A percentile compares a stretch with the other conserved stretches of the same genome.
These are phyloP conservation scores for Pseudogymnoascus sp. DNA, from an alignment of 2,329 filamentous ascomycete genomes.

Conservation along the genomic window DNA sequence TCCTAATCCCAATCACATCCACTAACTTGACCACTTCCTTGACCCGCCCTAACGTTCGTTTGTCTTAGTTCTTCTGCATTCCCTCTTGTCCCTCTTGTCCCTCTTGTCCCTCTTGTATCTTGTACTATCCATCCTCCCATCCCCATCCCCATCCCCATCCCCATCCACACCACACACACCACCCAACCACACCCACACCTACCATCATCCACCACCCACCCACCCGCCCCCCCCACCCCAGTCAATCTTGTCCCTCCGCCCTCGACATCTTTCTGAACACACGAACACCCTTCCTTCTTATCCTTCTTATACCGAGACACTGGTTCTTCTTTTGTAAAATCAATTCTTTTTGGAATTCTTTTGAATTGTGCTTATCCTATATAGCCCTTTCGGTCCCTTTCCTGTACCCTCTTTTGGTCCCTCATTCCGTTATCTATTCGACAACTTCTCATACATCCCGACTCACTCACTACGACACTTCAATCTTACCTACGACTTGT, in stretches of 20 bases:
- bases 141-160: too few relatives aligned
- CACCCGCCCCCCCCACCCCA: background rate
- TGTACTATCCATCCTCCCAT: background rate
- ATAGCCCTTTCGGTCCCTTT: slow-evolving; percentile 26
- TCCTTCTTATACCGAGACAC: slow-evolving; percentile 27
- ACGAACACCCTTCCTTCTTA: background rate
- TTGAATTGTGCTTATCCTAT: slow-evolving; percentile 27
- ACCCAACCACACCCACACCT: background rate
- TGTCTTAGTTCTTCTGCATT: background rate
- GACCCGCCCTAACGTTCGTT: slow-evolving; percentile 6
- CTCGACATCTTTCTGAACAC: slow-evolving; percentile 21
- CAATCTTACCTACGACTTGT: slow-evolving; percentile 27
- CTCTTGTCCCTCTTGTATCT: background rate
- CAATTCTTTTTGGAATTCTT: slow-evolving; percentile 27
- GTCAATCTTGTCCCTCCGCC: slow-evolving; percentile 10
- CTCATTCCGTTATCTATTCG: slow-evolving; percentile 24
- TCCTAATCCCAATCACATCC: background rate
- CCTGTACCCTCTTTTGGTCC: slow-evolving; percentile 29
- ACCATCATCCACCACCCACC: background rate
- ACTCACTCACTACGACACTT: slow-evolving; percentile 15
- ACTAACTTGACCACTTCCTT: slow-evolving; percentile 1
- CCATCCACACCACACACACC: too few relatives aligned
- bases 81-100: background rate
- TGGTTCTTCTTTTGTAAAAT: slow-evolving; percentile 27
- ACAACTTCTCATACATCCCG: slow-evolving; percentile 25